Evolutionary conservation across 306 rosid species (phyloP), one percentile per base, ranked within the genome.

Genomic region (Lathyrus sativus): DNA sequence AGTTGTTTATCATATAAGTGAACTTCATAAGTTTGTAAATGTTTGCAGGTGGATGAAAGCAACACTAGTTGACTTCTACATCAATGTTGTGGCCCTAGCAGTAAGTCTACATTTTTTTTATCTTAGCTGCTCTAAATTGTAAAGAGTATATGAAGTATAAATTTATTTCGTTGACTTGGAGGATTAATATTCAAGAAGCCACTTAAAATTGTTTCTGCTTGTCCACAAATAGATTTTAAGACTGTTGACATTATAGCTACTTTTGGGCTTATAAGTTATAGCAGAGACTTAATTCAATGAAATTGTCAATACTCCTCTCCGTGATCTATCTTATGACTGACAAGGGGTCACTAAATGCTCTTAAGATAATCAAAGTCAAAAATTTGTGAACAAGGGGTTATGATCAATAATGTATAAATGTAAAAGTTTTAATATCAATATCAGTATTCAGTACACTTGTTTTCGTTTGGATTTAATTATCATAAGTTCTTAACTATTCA

Each of bases 1-100:
- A 1, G 69, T 68, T 65, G 50, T 45, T 31, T 75, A 65, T 54
- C 8, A 62, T 68, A 72, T 39, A 11, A 18, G 60, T 37, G 73
- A 56, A 73, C 55, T 39, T 55, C 38, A 73, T 31, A 31, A 68
- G 44, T 72, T 81, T 31, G 78, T 37, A 75, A 76, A 42, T 62
- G 13, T 71, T 82, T 82, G 72, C 87, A 92, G 98, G 79, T 89
- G 92, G 96, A 66, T 83, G 95, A 4, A 18, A 18, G 89, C 96
- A 64, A 88, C 95, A 29, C 84, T 89, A 7, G 24, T 92, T 54
- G 96, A 89, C 83, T 92, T 92, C 84, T 89, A 87, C 72, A 68
- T 89, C 87, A 89, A 88, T 72, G 89, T 86, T 49, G 70, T 76
- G 67, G 91, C 87, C 55, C 44, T 92, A 63, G 82, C 91, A 28